Percentiles rank a stretch among this genome's conserved stretches.
Evolutionary conservation across 140 eudicot species (phyloP).

Genomic region (Senecio squalidus): DNA sequence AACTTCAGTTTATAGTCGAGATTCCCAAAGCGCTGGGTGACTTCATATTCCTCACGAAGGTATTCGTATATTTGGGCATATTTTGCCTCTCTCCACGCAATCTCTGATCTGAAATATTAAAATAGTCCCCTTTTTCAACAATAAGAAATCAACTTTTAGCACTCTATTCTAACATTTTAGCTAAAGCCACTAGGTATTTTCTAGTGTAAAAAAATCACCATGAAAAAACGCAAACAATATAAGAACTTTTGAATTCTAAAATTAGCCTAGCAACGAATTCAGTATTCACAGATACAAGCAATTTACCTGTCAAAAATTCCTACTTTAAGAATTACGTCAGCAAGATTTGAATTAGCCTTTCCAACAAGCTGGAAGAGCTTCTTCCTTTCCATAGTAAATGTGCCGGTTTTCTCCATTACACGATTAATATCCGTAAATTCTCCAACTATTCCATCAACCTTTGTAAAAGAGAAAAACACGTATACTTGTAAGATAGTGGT

Average conservation of each 20-base stretch:
- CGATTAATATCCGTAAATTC: constrained; percentile 86
- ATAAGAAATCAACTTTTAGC: background rate
- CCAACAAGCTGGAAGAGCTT: constrained; percentile 95
- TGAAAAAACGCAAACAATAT: no score
- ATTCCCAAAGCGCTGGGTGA: constrained; percentile 86
- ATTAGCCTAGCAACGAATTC: background rate
- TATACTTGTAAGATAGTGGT: background rate
- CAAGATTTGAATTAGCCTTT: constrained; percentile 92
- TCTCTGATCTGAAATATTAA: constrained; percentile 67
- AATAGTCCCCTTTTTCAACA: background rate
- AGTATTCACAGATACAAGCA: background rate
- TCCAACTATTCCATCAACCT: constrained; percentile 96
- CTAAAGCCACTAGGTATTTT: background rate
- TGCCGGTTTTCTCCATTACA: constrained; percentile 93
- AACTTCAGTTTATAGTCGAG: constrained; percentile 85
- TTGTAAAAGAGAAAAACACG: background rate
- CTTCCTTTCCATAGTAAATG: constrained; percentile 83
- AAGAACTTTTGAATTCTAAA: background rate
- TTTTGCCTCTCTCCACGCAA: constrained; percentile 97
- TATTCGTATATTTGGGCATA: constrained; percentile 87
- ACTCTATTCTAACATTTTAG: background rate
- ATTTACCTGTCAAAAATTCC: constrained; percentile 95
- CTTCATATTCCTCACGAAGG: constrained; percentile 95
- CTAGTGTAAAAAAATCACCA: background rate
- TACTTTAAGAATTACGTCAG: constrained; percentile 90